These are phyloP conservation scores for Aegle marmelos DNA, from an alignment of 345 rosid genomes.

Conservation along the genomic window DNA sequence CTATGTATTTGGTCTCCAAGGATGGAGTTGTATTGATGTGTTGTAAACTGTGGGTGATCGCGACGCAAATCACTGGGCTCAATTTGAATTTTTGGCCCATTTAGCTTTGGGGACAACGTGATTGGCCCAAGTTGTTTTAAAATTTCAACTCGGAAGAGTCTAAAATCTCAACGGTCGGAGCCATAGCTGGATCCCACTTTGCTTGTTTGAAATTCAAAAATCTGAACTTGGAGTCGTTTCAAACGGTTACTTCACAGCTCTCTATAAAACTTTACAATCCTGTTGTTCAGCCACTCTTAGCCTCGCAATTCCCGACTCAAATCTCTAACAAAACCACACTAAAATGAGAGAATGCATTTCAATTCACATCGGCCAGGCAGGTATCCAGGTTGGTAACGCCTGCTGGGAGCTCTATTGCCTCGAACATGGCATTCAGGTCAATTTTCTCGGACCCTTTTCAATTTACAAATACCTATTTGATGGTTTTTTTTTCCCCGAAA, in stretches of 20 bases:
- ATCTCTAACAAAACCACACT: background rate
- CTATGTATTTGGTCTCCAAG: too few relatives aligned
- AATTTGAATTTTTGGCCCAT: background rate
- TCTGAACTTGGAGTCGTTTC: background rate
- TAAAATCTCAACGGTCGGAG: background rate
- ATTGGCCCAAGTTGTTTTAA: background rate
- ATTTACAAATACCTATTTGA: background rate
- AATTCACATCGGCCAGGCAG: conserved; percentile 17
- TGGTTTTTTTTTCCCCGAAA: background rate
- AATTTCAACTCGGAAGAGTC: background rate
- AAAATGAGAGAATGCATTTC: conserved; percentile 22
- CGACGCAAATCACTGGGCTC: background rate
- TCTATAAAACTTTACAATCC: background rate
- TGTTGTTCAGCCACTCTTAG: background rate
- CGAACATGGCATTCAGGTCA: conserved; percentile 18
- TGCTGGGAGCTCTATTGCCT: conserved; percentile 20
- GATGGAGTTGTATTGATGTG: too few relatives aligned
- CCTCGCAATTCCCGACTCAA: background rate
- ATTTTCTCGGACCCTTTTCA: background rate
- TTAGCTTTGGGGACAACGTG: background rate
- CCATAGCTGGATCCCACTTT: conserved; percentile 5
- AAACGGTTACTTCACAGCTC: background rate
- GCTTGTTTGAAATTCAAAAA: background rate
- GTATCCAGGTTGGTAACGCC: conserved; percentile 19
- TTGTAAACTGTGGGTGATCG: background rate